Conservation (phyloP, 2,329 filamentous ascomycete species). For the Meredithiella fracta region DNA sequence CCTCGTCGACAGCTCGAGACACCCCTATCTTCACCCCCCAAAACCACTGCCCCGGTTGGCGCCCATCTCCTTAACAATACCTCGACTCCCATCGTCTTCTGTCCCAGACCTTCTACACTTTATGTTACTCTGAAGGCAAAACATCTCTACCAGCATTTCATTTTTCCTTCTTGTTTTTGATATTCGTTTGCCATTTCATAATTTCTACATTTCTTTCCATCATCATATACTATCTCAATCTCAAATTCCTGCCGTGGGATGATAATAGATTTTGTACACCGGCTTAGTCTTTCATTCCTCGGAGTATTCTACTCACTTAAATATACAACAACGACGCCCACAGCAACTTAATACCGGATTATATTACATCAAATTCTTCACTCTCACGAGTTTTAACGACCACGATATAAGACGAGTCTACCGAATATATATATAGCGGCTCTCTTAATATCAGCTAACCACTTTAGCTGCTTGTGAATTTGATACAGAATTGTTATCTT, state of each 20-base stretch:
- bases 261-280: neutral
- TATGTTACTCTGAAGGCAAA: conserved; percentile 1
- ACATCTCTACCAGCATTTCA: neutral
- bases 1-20: neutral
- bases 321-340: neutral
- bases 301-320: neutral
- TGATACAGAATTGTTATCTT: too few relatives aligned
- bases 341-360: neutral
- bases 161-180: neutral
- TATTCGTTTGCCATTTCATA: neutral
- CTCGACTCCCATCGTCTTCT: conserved; percentile 7
- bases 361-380: neutral
- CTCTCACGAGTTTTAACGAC: neutral
- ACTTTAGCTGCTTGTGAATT: too few relatives aligned
- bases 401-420: neutral
- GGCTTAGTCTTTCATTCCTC: neutral
- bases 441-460: too few relatives aligned
- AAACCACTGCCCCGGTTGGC: neutral
- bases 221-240: too few relatives aligned
- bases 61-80: conserved; percentile 6
- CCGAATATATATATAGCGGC: too few relatives aligned
- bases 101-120: neutral
- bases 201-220: neutral
- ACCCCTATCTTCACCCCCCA: neutral
- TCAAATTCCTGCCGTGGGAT: neutral